Percentiles rank a stretch among this genome's conserved stretches.
Conservation (phyloP, 202 grass and related monocot genomes). For the Hordeum pubiflorum region DNA sequence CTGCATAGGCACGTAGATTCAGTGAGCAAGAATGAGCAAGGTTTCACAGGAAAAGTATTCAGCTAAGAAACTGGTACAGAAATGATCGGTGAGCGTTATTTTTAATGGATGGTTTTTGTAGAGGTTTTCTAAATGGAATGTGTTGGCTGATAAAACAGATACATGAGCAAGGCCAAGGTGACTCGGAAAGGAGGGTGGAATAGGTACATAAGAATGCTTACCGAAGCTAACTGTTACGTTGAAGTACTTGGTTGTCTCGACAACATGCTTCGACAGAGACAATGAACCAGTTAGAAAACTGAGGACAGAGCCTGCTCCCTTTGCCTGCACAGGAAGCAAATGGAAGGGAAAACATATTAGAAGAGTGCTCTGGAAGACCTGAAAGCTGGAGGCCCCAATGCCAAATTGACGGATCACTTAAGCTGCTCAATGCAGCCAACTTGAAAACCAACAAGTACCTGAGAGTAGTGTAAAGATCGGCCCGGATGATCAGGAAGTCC, state of each 20-base stretch:
- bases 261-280: conserved; percentile 79
- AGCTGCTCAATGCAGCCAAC: background rate
- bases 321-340: conserved; percentile 46
- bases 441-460: conserved; percentile 33
- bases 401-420: background rate
- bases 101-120: background rate
- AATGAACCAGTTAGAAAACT: conserved; percentile 89
- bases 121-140: background rate
- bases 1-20: conserved; percentile 27
- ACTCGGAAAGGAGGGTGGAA: too few species aligned
- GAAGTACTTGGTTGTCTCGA: conserved; percentile 81
- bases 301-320: conserved; percentile 81
- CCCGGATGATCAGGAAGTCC: conserved; percentile 82
- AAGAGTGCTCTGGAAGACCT: background rate
- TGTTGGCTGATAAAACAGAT: background rate
- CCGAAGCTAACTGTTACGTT: conserved; percentile 88
- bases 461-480: conserved; percentile 74
- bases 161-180: background rate
- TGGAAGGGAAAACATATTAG: background rate
- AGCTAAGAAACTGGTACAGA: background rate
- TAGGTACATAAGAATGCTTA: conserved; percentile 27
- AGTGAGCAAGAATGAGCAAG: background rate
- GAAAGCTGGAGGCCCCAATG: background rate
- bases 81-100: background rate
- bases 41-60: background rate